These are phyloP conservation scores for Kazachstania taianensis DNA, from an alignment of 805 yeast genomes.

Conservation along the genomic window DNA sequence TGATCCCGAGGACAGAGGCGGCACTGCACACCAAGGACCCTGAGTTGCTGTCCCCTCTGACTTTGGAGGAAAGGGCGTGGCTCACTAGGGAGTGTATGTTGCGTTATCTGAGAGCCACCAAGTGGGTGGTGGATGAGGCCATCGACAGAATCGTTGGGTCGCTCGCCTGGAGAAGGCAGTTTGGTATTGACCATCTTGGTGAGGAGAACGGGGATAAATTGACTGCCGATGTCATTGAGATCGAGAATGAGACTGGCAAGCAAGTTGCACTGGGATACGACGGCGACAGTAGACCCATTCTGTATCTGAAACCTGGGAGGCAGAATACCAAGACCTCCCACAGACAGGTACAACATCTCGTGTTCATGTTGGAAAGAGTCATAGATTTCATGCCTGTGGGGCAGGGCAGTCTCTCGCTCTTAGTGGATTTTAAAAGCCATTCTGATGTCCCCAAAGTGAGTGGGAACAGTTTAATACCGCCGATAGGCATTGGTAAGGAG, in stretches of 20 bases:
- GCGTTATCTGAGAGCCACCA: conserved; percentile 87
- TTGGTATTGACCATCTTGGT: conserved; percentile 50
- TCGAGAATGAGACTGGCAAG: conserved; percentile 85
- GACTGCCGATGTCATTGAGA: conserved; percentile 43
- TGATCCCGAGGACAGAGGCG: conserved; percentile 40
- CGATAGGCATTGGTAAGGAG: conserved; percentile 78
- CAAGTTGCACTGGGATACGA: conserved; percentile 88
- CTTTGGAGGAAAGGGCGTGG: conserved; percentile 73
- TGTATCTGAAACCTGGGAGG: conserved; percentile 86
- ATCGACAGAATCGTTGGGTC: conserved; percentile 67
- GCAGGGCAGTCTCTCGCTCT: conserved; percentile 83
- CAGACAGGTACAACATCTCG: conserved; percentile 93
- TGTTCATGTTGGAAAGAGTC: conserved; percentile 82
- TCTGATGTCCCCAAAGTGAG: conserved; percentile 42
- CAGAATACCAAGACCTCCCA: conserved; percentile 88
- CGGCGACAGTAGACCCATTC: conserved; percentile 80
- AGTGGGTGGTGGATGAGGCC: conserved; percentile 70
- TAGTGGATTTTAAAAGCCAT: conserved; percentile 85
- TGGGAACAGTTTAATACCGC: conserved; percentile 69
- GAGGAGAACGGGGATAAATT: conserved; percentile 40
- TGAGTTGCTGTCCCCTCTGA: conserved; percentile 26
- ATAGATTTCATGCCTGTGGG: conserved; percentile 95
- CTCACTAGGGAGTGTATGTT: conserved; percentile 82
- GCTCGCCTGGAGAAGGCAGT: conserved; percentile 87
- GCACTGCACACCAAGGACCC: conserved; percentile 9